Evolutionary conservation across 129 eudicot genomes (phyloP).

Genomic region (Flaveria trinervia): DNA sequence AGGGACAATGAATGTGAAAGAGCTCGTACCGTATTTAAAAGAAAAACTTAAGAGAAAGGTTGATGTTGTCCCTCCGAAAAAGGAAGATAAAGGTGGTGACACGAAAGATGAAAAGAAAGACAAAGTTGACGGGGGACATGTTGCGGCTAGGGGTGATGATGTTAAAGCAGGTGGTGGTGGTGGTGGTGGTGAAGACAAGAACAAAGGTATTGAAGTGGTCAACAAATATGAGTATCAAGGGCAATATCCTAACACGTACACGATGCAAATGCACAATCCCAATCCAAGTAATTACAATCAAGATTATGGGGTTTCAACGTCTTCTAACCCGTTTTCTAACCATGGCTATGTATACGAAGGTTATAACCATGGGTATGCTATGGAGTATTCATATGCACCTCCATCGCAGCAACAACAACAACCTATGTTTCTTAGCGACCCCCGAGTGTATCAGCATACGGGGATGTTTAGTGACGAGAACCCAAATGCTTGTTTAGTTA

Average conservation of each 20-base stretch:
- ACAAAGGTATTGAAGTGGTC: constrained; percentile 40
- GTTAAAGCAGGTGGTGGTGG: constrained; percentile 22
- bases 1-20: constrained; percentile 64
- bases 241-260: constrained; percentile 39
- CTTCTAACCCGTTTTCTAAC: constrained; percentile 37
- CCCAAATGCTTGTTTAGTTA: constrained; percentile 67
- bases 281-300: constrained; percentile 51
- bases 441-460: constrained; percentile 26
- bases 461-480: constrained; percentile 80
- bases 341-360: constrained; percentile 41
- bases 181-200: constrained; percentile 34
- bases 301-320: constrained; percentile 39
- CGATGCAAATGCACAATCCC: constrained; percentile 41
- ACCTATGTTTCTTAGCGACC: constrained; percentile 34
- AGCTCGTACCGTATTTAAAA: constrained; percentile 42
- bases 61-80: constrained; percentile 56
- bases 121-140: constrained; percentile 35
- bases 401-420: constrained; percentile 34
- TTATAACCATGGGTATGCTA: constrained; percentile 37
- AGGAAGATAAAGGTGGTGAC: constrained; percentile 40
- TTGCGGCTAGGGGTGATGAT: constrained; percentile 22
- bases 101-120: constrained; percentile 38
- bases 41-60: constrained; percentile 49
- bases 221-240: constrained; percentile 56
- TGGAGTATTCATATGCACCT: constrained; percentile 33